Conservation (phyloP, 73 alveolate species). For the Paramecium tetraurelia region DNA sequence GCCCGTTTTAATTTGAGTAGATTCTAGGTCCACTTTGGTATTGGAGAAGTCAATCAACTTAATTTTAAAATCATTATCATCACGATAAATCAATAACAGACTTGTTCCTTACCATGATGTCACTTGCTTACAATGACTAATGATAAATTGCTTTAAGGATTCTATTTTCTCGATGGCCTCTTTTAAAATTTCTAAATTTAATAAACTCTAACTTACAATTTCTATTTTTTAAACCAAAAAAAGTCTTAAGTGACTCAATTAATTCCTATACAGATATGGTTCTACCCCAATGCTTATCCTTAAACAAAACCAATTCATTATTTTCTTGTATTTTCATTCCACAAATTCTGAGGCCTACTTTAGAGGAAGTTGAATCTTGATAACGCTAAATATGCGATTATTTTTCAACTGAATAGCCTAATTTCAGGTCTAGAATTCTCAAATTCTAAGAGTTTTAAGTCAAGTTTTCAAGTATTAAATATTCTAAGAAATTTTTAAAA, state of each 20-base stretch:
- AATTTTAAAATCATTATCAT: background rate
- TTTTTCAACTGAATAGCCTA: background rate
- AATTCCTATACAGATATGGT: background rate
- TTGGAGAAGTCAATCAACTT: background rate
- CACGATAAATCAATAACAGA: background rate
- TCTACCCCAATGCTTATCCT: slow-evolving; percentile 25
- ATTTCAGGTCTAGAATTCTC: background rate
- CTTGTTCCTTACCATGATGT: slow-evolving; percentile 1
- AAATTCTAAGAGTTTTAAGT: background rate
- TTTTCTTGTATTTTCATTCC: slow-evolving; percentile 25
- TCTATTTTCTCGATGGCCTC: background rate
- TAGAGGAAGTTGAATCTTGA: slow-evolving; percentile 9
- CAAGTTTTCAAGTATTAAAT: background rate
- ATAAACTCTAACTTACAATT: background rate
- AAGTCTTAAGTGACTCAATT: background rate
- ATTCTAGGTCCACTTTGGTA: background rate
- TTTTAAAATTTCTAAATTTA: background rate
- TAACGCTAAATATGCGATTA: background rate
- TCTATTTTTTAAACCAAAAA: background rate
- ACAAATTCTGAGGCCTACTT: background rate
- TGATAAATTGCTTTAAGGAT: background rate
- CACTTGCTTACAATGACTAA: background rate
- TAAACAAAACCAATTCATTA: background rate
- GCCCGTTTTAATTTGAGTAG: background rate
- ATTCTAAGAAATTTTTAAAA: background rate